Conservation (phyloP, 2,329 filamentous ascomycete species). For the Phialophora macrospora region DNA sequence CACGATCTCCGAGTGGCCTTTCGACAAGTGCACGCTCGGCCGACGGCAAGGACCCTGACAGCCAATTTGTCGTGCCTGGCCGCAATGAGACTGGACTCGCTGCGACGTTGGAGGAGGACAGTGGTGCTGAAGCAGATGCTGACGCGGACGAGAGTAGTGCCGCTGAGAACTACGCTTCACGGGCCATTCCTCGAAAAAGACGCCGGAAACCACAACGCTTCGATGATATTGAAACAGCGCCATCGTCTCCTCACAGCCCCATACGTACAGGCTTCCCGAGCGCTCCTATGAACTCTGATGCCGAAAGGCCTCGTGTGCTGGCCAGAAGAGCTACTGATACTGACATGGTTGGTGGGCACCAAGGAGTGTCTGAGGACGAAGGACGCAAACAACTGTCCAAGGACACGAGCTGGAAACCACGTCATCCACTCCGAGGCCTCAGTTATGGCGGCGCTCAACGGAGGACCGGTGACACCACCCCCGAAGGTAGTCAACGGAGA, state of each 20-base stretch:
- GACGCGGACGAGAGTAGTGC: conserved; percentile 81
- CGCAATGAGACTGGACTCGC: conserved; percentile 58
- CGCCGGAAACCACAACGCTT: conserved; percentile 66
- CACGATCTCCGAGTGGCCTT: conserved; percentile 55
- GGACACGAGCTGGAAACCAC: conserved; percentile 62
- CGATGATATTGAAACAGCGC: conserved; percentile 65
- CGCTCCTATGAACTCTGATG: conserved; percentile 52
- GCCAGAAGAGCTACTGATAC: conserved; percentile 68
- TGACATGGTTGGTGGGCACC: conserved; percentile 65
- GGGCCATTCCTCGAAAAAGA: conserved; percentile 61
- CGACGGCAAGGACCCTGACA: conserved; percentile 47
- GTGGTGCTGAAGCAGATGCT: conserved; percentile 62
- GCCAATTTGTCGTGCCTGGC: conserved; percentile 51
- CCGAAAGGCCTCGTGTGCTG: conserved; percentile 53
- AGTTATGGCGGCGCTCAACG: conserved; percentile 56
- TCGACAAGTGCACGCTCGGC: conserved; percentile 47
- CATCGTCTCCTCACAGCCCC: conserved; percentile 65
- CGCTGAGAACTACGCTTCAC: conserved; percentile 67
- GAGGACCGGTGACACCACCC: conserved; percentile 58
- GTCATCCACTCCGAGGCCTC: conserved; percentile 62
- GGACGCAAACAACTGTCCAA: conserved; percentile 66
- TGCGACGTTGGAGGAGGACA: conserved; percentile 61
- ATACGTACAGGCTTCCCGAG: conserved; percentile 41
- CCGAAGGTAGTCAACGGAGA: conserved; percentile 60
- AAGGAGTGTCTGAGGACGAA: conserved; percentile 75